A percentile compares a stretch with the other conserved stretches of the same genome.
Conservation (phyloP, 2,329 filamentous ascomycete genomes). For the Aspergillus bombycis region DNA sequence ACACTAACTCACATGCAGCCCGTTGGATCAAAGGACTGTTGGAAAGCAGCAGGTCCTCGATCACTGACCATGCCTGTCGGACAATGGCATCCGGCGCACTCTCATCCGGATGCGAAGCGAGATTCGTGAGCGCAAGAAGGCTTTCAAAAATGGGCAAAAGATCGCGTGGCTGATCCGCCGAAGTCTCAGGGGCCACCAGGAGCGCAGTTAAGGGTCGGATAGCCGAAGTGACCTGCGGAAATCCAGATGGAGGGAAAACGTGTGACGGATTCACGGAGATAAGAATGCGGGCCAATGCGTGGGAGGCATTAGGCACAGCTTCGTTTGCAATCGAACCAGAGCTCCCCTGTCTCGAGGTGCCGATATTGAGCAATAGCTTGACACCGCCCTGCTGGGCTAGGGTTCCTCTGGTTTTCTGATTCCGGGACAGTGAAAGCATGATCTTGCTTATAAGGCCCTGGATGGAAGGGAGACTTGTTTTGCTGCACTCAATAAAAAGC, state of each 20-base stretch:
- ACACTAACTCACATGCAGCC: slow-evolving; percentile 84
- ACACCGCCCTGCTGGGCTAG: slow-evolving; percentile 94
- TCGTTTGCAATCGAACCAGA: slow-evolving; percentile 40
- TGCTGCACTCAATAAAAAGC: slow-evolving; percentile 74
- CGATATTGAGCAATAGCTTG: slow-evolving; percentile 77
- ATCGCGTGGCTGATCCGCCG: slow-evolving; percentile 63
- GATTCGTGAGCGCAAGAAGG: slow-evolving; percentile 88
- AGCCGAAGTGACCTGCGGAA: slow-evolving; percentile 73
- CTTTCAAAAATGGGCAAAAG: slow-evolving; percentile 88
- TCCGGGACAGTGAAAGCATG: slow-evolving; percentile 74
- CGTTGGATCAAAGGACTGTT: slow-evolving; percentile 76
- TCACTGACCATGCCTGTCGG: slow-evolving; percentile 69
- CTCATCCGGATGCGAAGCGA: slow-evolving; percentile 66
- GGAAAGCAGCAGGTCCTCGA: slow-evolving; percentile 83
- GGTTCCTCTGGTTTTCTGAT: slow-evolving; percentile 71
- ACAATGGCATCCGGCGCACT: slow-evolving; percentile 70
- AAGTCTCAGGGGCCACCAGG: slow-evolving; percentile 64
- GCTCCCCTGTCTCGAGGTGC: slow-evolving; percentile 47
- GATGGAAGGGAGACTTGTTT: slow-evolving; percentile 70
- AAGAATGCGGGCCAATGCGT: slow-evolving; percentile 80
- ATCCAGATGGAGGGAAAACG: slow-evolving; percentile 79
- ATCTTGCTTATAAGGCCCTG: slow-evolving; percentile 73
- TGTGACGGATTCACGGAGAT: slow-evolving; percentile 84
- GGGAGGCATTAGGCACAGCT: slow-evolving; percentile 65
- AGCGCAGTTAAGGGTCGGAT: slow-evolving; percentile 80